Evolutionary conservation across 2,329 filamentous ascomycete genomes (phyloP), one percentile per base, ranked within the genome.

Genomic region (Coniochaeta sp.): DNA sequence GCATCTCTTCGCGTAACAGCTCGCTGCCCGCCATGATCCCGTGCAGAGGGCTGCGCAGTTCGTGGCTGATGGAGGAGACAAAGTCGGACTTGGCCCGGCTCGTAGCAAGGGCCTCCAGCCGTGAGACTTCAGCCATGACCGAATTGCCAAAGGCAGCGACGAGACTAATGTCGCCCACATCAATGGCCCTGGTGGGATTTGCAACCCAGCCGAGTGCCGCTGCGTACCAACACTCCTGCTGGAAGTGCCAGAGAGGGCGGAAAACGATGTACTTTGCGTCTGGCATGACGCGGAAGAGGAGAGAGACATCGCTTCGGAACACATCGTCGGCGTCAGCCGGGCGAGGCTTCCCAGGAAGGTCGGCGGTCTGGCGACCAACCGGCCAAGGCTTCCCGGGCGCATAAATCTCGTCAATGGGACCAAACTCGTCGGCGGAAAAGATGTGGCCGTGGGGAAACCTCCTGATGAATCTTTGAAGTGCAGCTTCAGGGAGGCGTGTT

Each of bases 61-160:
- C 79, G 60, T 83, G 79, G 22, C 75, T 78, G 42, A 82, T 74
- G 7, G 75, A 80, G 1, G 75, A 76, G 20, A 82, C 74, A 54
- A 82, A 78, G 52, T 79, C 76, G 0, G 73, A 73, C 60, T 79
- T 78, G 33, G 75, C 73, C 55, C 65, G 66, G 49, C 68, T 68
- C 6, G 67, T 65, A 14, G 61, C 56, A 4, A 64, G 45, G 0
- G 62, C 61, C 38, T 69, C 63, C 2, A 81, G 57, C 8, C 76
- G 69, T 1, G 73, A 71, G 7, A 82, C 67, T 53, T 82, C 78
- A 0, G 75, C 71, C 77, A 82, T 82, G 30, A 80, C 73, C 1
- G 71, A 74, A 51, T 77, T 75, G 1, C 73, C 71, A 58, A 79
- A 78, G 1, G 72, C 71, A 10, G 66, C 64, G 14, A 78, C 18